These are phyloP conservation scores for Thraustotheca clavata DNA, from an alignment of 352 stramenopile species.

Conservation along the genomic window DNA sequence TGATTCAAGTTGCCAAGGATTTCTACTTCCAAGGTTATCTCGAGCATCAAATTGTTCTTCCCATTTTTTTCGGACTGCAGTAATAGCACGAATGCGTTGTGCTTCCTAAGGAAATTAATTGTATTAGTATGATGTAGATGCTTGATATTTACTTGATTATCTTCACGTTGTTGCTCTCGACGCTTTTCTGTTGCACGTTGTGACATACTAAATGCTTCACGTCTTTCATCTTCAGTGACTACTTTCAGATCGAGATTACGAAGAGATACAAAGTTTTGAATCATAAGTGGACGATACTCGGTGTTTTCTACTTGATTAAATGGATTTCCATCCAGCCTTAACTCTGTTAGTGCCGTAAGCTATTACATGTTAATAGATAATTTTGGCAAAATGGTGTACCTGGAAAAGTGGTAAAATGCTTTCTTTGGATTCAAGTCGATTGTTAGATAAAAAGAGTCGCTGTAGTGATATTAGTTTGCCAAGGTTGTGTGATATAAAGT, in stretches of 20 bases:
- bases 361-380: neutral
- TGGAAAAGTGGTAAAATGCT: conserved; percentile 64
- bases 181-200: conserved; percentile 39
- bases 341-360: conserved; percentile 65
- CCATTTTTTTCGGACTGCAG: conserved; percentile 37
- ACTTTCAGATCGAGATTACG: conserved; percentile 79
- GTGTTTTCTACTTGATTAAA: conserved; percentile 37
- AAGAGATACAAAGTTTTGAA: conserved; percentile 60
- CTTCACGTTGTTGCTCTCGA: conserved; percentile 21
- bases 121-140: neutral
- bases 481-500: conserved; percentile 36
- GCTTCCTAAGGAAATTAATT: conserved; percentile 26
- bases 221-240: conserved; percentile 67
- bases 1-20: neutral
- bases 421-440: conserved; percentile 68
- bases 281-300: conserved; percentile 61
- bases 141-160: conserved; percentile 17
- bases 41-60: conserved; percentile 22
- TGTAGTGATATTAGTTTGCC: conserved; percentile 67
- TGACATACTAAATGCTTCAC: conserved; percentile 33
- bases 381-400: neutral
- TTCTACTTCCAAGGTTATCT: neutral
- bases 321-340: conserved; percentile 81
- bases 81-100: conserved; percentile 42
- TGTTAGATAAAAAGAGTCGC: conserved; percentile 88